Evolutionary conservation across 129 eudicot genomes (phyloP).

Genomic region (Arctium lappa): DNA sequence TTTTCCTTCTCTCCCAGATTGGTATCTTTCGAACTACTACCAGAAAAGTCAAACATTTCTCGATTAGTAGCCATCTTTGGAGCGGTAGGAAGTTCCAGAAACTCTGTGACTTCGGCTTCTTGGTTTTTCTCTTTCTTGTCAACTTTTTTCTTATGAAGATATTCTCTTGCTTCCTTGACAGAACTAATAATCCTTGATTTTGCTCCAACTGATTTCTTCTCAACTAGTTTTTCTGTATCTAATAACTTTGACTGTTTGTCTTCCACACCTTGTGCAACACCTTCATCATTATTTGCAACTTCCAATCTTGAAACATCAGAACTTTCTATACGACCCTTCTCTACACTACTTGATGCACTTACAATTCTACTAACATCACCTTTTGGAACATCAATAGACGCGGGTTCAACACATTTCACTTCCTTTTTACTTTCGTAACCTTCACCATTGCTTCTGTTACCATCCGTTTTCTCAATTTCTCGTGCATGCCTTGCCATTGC

Average conservation of each 20-base stretch:
- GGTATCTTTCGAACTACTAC: neutral
- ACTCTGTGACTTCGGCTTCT: conserved; percentile 13
- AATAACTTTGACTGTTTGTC: conserved; percentile 5
- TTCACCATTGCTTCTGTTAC: conserved; percentile 21
- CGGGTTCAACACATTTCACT: conserved; percentile 2
- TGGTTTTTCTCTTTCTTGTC: conserved; percentile 27
- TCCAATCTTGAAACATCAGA: neutral
- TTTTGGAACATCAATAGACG: conserved; percentile 20
- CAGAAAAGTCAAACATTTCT: conserved; percentile 8
- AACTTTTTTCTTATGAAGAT: conserved; percentile 51
- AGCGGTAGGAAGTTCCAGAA: conserved; percentile 1
- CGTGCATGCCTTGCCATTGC: conserved; percentile 83
- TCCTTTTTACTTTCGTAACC: conserved; percentile 22
- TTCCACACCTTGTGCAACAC: neutral
- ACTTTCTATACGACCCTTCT: neutral
- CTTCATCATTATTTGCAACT: conserved; percentile 17
- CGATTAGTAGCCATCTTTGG: conserved; percentile 11
- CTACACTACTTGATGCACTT: conserved; percentile 7
- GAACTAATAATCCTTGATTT: conserved; percentile 58
- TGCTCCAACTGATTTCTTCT: conserved; percentile 24
- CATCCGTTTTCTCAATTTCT: conserved; percentile 47
- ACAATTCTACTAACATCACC: neutral
- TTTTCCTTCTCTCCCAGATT: conserved; percentile 5
- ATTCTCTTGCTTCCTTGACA: conserved; percentile 90
- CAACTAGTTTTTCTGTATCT: conserved; percentile 12